phyloP scores from a whole-genome alignment of 2,329 filamentous ascomycete genomes.

The Arthrobotrys megalospora region DNA sequence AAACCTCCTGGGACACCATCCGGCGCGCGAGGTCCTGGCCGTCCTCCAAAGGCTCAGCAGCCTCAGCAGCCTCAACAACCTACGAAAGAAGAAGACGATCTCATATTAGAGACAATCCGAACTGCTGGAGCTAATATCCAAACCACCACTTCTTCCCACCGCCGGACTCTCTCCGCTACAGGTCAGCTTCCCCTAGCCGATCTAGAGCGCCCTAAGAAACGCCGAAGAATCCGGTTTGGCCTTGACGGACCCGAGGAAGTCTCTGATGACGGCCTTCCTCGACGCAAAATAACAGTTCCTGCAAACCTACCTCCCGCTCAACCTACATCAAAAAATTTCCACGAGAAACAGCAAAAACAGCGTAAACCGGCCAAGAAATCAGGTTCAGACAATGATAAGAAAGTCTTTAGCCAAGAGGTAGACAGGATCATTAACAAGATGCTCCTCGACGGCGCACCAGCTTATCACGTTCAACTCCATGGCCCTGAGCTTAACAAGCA shows the following conservation, averaged over 20 bases:
- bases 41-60: conserved; percentile 30
- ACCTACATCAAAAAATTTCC: neutral
- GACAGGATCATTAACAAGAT: conserved; percentile 45
- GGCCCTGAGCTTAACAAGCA: neutral
- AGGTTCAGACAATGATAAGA: neutral
- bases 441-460: conserved; percentile 49
- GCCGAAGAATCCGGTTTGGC: conserved; percentile 42
- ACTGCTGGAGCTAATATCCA: conserved; percentile 32
- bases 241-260: conserved; percentile 37
- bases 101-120: conserved; percentile 47
- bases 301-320: neutral
- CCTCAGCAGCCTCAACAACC: too few species aligned
- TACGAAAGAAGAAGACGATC: conserved; percentile 37
- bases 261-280: conserved; percentile 1
- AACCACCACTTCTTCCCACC: conserved; percentile 6
- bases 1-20: conserved; percentile 37
- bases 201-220: conserved; percentile 51
- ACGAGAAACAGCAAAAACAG: neutral
- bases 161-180: conserved; percentile 23
- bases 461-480: conserved; percentile 38
- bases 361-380: neutral
- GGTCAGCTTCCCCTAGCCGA: neutral
- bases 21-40: conserved; percentile 55
- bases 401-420: conserved; percentile 25
- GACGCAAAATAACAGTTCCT: neutral